Conservation (phyloP, 2,329 filamentous ascomycete genomes). For the Aspergillus tubingensis region DNA sequence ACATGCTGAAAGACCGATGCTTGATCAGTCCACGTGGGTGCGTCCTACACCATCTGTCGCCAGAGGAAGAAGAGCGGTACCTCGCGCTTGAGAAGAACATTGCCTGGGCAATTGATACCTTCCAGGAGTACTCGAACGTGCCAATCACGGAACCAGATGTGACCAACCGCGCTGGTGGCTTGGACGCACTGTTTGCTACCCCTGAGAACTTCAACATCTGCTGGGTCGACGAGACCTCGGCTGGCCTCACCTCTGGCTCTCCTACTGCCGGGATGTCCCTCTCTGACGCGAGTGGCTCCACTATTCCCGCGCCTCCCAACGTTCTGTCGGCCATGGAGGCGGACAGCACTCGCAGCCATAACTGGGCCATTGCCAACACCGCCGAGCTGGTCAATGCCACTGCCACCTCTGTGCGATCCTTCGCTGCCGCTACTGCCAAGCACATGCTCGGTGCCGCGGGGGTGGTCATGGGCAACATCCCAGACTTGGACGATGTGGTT, state of each 20-base stretch:
- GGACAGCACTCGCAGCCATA: slow-evolving; percentile 40
- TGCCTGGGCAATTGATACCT: slow-evolving; percentile 32
- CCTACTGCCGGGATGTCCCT: slow-evolving; percentile 24
- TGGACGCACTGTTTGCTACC: slow-evolving; percentile 48
- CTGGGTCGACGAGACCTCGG: slow-evolving; percentile 44
- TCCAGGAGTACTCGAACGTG: slow-evolving; percentile 41
- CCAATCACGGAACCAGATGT: slow-evolving; percentile 42
- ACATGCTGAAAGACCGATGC: slow-evolving; percentile 43
- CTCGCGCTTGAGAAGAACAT: slow-evolving; percentile 47
- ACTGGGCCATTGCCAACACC: slow-evolving; percentile 40
- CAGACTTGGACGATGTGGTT: slow-evolving; percentile 43
- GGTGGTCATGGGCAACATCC: slow-evolving; percentile 33
- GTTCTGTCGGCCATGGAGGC: slow-evolving; percentile 43
- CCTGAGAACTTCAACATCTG: slow-evolving; percentile 49
- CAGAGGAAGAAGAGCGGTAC: slow-evolving; percentile 50
- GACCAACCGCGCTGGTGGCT: slow-evolving; percentile 47
- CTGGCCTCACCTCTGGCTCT: slow-evolving; percentile 29
- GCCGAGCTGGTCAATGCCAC: slow-evolving; percentile 39
- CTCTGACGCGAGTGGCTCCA: slow-evolving; percentile 25
- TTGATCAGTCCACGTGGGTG: slow-evolving; percentile 49
- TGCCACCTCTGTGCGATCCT: slow-evolving; percentile 37
- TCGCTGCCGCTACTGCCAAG: slow-evolving; percentile 39
- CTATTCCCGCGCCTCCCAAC: slow-evolving; percentile 35
- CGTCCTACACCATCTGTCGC: slow-evolving; percentile 47
- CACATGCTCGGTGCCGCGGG: slow-evolving; percentile 39